These are phyloP conservation scores for Acacia confusa DNA, from an alignment of 306 rosid species.

Conservation along the genomic window DNA sequence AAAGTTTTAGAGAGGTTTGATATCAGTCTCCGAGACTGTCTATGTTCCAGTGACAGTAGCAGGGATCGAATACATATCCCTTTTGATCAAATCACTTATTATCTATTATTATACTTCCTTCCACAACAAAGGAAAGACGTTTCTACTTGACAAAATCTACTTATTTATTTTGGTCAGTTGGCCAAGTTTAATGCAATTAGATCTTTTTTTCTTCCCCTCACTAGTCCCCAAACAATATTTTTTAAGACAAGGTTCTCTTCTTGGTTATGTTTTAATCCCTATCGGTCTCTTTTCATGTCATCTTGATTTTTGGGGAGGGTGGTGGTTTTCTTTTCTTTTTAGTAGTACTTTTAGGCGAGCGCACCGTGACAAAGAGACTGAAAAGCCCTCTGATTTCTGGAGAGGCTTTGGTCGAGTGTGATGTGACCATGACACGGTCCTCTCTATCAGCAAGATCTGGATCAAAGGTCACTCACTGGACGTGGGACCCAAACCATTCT, in stretches of 20 bases:
- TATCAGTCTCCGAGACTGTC: no score
- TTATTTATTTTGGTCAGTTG: not conserved
- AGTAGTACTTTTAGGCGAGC: slow-evolving; percentile 43
- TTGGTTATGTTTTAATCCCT: not conserved
- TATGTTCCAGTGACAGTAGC: no score
- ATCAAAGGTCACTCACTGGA: slow-evolving; percentile 2
- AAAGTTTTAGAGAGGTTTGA: no score
- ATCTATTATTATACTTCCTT: no score
- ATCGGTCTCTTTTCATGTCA: not conserved
- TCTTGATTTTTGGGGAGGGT: not conserved
- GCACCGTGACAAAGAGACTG: slow-evolving; percentile 25
- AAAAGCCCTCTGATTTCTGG: slow-evolving; percentile 21
- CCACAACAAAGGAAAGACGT: not conserved
- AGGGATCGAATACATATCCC: no score
- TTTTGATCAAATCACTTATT: no score
- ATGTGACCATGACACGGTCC: slow-evolving; percentile 27
- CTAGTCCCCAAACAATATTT: not conserved
- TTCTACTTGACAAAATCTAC: not conserved
- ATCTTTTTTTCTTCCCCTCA: not conserved
- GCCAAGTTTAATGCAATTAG: not conserved
- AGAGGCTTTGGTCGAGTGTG: slow-evolving; percentile 45
- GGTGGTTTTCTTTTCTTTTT: slow-evolving; percentile 30
- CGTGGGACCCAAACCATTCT: not conserved
- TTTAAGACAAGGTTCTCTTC: not conserved
- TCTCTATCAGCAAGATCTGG: not conserved